A percentile compares a stretch with the other conserved stretches of the same genome.
Evolutionary conservation across 805 yeast species (phyloP).

Genomic region (Saccharomycopsis malanga): DNA sequence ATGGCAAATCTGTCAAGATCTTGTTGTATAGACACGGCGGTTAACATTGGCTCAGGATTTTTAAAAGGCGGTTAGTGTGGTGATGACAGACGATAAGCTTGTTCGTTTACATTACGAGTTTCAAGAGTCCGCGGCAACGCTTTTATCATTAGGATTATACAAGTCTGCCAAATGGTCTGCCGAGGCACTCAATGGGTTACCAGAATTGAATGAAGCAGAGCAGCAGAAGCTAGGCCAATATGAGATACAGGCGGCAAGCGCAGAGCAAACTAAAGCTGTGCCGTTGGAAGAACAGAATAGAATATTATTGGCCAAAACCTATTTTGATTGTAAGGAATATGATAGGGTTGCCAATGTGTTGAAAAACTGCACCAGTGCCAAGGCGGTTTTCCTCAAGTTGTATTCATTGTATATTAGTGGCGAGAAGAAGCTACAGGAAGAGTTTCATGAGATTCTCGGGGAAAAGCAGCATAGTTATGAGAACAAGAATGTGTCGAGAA

Average conservation of each 20-base stretch:
- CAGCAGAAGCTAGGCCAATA: constrained; percentile 3
- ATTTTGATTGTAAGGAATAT: constrained; percentile 79
- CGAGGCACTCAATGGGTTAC: constrained; percentile 67
- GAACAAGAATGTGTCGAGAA: constrained; percentile 28
- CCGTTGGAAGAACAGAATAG: constrained; percentile 34
- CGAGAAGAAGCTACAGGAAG: constrained; percentile 69
- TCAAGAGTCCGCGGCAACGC: constrained; percentile 10
- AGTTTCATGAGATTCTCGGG: constrained; percentile 56
- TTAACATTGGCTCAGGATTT: too few relatives aligned
- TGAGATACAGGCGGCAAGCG: constrained; percentile 1
- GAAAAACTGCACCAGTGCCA: constrained; percentile 42
- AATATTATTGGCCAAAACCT: constrained; percentile 57
- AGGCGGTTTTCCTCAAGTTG: constrained; percentile 52
- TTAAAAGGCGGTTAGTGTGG: too few relatives aligned
- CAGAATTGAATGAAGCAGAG: constrained; percentile 23
- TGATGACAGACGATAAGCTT: constrained; percentile 8
- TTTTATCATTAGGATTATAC: constrained; percentile 15
- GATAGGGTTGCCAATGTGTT: constrained; percentile 65
- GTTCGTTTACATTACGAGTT: constrained; percentile 9
- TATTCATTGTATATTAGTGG: constrained; percentile 70
- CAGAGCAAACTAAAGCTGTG: constrained; percentile 17
- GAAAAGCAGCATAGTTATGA: constrained; percentile 31
- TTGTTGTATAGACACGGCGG: too few relatives aligned
- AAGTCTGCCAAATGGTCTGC: constrained; percentile 67
- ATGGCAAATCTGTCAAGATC: too few relatives aligned